Evolutionary conservation across 2,329 filamentous ascomycete species (phyloP).

Genomic region (Westerdykella aurantiaca): DNA sequence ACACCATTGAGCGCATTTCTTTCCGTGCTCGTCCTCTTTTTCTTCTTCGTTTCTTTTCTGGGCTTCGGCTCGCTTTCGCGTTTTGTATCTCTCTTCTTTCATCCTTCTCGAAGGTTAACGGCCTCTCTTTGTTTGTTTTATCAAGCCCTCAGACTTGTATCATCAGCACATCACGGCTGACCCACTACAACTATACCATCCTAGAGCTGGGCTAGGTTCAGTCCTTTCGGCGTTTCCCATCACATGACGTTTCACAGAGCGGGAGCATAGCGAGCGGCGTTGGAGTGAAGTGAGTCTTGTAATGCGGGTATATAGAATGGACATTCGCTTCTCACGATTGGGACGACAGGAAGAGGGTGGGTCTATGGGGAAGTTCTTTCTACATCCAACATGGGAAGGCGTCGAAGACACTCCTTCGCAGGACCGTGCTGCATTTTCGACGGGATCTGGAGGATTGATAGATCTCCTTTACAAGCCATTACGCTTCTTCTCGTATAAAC

Average conservation of each 20-base stretch:
- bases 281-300: conserved; percentile 8
- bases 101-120: not conserved
- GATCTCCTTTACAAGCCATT: too few species aligned
- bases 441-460: too few species aligned
- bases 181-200: conserved; percentile 4
- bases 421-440: not conserved
- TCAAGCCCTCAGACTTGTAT: not conserved
- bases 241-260: not conserved
- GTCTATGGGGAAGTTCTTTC: not conserved
- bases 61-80: conserved; percentile 10
- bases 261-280: conserved; percentile 7
- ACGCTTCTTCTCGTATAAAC: too few species aligned
- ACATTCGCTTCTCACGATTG: conserved; percentile 12
- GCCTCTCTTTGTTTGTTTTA: not conserved
- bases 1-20: not conserved
- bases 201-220: conserved; percentile 12
- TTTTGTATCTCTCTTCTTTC: conserved; percentile 8
- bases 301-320: conserved; percentile 13
- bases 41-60: not conserved
- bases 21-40: not conserved
- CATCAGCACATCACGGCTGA: not conserved
- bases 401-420: conserved; percentile 2
- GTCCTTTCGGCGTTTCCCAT: conserved; percentile 7
- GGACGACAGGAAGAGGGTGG: not conserved
- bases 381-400: not conserved